Base-by-base conservation (phyloP, 1,284 basidiomycete species). In the Naganishia sp. region DNA sequence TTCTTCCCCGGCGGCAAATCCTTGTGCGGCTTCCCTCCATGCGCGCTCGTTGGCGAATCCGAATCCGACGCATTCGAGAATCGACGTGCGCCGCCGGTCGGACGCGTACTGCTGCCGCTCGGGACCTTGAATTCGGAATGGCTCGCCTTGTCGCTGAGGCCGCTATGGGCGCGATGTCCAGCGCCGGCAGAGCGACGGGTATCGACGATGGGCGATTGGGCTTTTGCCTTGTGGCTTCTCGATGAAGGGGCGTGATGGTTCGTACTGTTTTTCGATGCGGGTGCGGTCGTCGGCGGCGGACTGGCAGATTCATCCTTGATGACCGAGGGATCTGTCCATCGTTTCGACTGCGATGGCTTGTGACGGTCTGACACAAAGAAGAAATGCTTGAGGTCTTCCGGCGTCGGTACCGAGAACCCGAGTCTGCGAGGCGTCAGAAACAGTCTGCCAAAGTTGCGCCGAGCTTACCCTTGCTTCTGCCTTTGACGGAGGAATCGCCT, bases 401-500 rank as follows among this genome's bases (percentile, higher is more conserved):
- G 75, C 1, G 72, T 69, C 1, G 79, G 79, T 0, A 79, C 72
- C 16, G 75, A 65, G 65, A 76, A 80, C 52, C 60, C 64, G 21
- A 67, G 63, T 55, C 54, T 59, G 31, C 31, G 44, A 28, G 50
- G 7, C 43, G 43, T 33, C 64, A 50, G 31, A 42, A 10, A 53
- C 21, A 21, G 52, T 39, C 65, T 44, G 60, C 57, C 59, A 63
- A 28, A 28, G 23, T 11, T 52, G 63, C 23, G 18, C 21, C 16
- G 3, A 39, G 69, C 77, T 68, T 64, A 77, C 76, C 72, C 70
- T 54, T 77, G 75, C 25, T 66, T 28, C 75, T 70, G 11, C 75
- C 75, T 55, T 70, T 69, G 43, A 71, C 74, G 64, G 72, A 80
- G 74, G 74, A 75, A 93, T 87, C 86, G 89, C 75, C 90, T 82